Evolutionary conservation across 176 grass and related monocot species (phyloP).

Genomic region (Zea mays): Zm-B73-REFERENCE-NAM-5.0 NC_050103.1:170465501-170466000

Average conservation of each 20-base stretch:
- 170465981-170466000: too few relatives aligned
- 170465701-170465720: not conserved
- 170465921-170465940: constrained; percentile 10
- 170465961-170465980: not conserved
- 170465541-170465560: not conserved
- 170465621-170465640: not conserved
- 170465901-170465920: constrained; percentile 16
- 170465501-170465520: not conserved
- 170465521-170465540: not conserved
- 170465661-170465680: not conserved
- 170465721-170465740: not conserved
- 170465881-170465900: not conserved
- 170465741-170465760: constrained; percentile 18
- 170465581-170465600: not conserved
- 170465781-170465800: constrained; percentile 94
- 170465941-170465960: not conserved
- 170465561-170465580: not conserved
- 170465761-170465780: too few relatives aligned
- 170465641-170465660: not conserved
- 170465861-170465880: constrained; percentile 46
- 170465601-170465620: not conserved
- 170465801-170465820: constrained; percentile 85
- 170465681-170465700: not conserved
- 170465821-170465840: constrained; percentile 69
- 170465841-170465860: constrained; percentile 37